Conservation (phyloP, 371 early-diverging fungal genomes). For the Circinella minor region DNA sequence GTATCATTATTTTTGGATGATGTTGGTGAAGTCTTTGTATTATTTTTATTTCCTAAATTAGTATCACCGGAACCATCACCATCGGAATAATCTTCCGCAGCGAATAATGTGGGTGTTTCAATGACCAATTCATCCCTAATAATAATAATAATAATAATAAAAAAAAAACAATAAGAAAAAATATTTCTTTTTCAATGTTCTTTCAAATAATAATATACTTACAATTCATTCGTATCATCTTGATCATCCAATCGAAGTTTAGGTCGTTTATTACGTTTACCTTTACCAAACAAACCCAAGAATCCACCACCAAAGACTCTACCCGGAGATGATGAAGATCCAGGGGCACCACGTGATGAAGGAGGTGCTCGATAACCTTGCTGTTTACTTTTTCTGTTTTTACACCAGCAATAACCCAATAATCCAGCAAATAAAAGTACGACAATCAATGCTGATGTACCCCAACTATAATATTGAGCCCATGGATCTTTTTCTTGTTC, state of each 20-base stretch:
- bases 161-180: background rate
- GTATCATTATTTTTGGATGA: background rate
- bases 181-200: background rate
- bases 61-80: constrained; percentile 17
- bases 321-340: background rate
- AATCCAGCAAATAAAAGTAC: constrained; percentile 30
- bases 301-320: constrained; percentile 11
- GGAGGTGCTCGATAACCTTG: constrained; percentile 17
- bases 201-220: constrained; percentile 16
- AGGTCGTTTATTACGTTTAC: constrained; percentile 16
- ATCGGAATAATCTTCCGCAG: constrained; percentile 41
- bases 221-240: constrained; percentile 55
- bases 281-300: constrained; percentile 9
- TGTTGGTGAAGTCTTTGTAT: background rate
- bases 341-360: constrained; percentile 16
- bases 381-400: constrained; percentile 10
- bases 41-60: background rate
- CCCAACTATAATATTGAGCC: constrained; percentile 34
- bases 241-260: constrained; percentile 46
- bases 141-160: too few species aligned
- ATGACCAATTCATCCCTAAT: constrained; percentile 54
- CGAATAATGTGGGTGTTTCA: constrained; percentile 49
- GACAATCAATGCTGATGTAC: constrained; percentile 34
- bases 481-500: constrained; percentile 14
- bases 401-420: constrained; percentile 41